Conservation (phyloP, 192 early-diverging fungal species). For the Backusella liffmaniae region DNA sequence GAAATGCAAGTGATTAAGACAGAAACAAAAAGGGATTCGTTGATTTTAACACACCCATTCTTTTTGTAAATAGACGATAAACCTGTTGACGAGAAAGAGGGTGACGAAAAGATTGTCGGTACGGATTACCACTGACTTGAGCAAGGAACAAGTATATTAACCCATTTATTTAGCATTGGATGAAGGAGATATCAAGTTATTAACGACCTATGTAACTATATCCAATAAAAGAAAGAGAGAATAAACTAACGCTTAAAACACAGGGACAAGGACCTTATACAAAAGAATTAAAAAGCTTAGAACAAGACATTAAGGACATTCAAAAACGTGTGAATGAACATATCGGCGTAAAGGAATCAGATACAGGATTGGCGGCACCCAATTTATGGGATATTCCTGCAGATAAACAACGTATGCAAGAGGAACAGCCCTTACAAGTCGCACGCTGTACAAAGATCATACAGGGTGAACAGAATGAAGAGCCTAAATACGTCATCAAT, state of each 20-base stretch:
- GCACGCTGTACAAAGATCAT: slow-evolving; percentile 99
- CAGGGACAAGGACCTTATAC: slow-evolving; percentile 98
- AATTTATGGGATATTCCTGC: slow-evolving; percentile 99
- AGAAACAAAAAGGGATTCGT: no score
- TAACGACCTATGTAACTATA: slow-evolving; percentile 86
- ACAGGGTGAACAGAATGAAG: slow-evolving; percentile 83
- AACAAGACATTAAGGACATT: slow-evolving; percentile 93
- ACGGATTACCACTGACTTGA: neutral
- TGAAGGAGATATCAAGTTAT: slow-evolving; percentile 86
- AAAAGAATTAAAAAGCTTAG: slow-evolving; percentile 90
- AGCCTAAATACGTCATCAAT: slow-evolving; percentile 97
- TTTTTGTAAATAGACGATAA: slow-evolving; percentile 63
- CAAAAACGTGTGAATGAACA: slow-evolving; percentile 99
- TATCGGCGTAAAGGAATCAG: slow-evolving; percentile 99
- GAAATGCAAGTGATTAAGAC: slow-evolving; percentile 68
- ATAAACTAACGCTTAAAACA: no score
- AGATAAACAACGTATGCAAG: slow-evolving; percentile 96
- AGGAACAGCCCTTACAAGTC: slow-evolving; percentile 94
- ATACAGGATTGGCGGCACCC: slow-evolving; percentile 96
- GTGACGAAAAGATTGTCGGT: slow-evolving; percentile 87
- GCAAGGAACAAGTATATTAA: no score
- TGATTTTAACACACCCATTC: no score
- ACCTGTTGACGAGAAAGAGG: slow-evolving; percentile 65
- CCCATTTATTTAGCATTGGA: slow-evolving; percentile 71
- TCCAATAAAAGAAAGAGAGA: no score